phyloP scores from a whole-genome alignment of 2,329 filamentous ascomycete species.

The Escovopsis sp. region DNA sequence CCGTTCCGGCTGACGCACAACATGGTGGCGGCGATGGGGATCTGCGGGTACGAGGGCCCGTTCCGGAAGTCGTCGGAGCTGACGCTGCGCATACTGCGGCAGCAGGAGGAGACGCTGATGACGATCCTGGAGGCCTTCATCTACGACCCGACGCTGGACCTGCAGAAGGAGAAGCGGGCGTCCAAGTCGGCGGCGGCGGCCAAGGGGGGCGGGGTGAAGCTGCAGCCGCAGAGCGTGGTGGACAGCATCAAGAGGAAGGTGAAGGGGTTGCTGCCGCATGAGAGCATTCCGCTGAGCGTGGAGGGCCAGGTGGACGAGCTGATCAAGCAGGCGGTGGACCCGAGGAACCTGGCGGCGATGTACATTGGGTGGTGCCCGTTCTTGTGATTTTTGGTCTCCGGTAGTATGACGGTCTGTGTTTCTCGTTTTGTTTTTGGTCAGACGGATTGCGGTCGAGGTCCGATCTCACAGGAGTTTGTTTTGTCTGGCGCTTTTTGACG shows the following conservation, averaged over 20 bases:
- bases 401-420: not conserved
- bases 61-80: constrained; percentile 86
- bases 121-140: constrained; percentile 95
- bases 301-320: constrained; percentile 96
- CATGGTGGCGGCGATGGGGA: constrained; percentile 94
- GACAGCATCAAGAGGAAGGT: constrained; percentile 83
- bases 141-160: constrained; percentile 89
- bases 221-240: constrained; percentile 59
- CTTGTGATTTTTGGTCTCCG: constrained; percentile 22
- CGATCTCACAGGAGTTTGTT: not conserved
- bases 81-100: constrained; percentile 67
- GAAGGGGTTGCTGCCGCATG: constrained; percentile 65
- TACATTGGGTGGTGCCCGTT: constrained; percentile 85
- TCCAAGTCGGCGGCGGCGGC: constrained; percentile 9
- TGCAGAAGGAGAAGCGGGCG: constrained; percentile 52
- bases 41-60: constrained; percentile 84
- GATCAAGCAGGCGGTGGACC: constrained; percentile 73
- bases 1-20: constrained; percentile 97
- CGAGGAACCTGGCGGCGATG: constrained; percentile 73
- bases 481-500: not conserved
- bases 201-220: constrained; percentile 27
- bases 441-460: not conserved
- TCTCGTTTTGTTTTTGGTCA: too few relatives aligned
- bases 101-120: constrained; percentile 93
- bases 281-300: constrained; percentile 84